Base-by-base conservation (phyloP, 495 filamentous ascomycete genomes). In the Arthonia radiata region DNA sequence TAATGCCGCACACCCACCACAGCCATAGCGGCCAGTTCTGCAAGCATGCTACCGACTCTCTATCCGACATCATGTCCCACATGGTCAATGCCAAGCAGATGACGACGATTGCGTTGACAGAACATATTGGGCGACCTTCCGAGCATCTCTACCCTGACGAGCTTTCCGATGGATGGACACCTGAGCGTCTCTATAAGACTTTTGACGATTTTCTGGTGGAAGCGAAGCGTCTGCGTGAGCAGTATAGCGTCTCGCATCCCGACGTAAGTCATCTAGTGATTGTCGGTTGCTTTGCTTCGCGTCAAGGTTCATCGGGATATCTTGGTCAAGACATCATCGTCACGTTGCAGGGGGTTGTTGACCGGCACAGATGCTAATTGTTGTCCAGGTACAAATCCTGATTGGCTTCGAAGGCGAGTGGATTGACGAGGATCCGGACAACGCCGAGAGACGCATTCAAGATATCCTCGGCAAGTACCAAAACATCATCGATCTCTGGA, bases 1-100 rank as follows among this genome's bases (percentile, higher is more conserved):
- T 17, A 2, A 97, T 97, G 86, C 81, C 86, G 6, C 90, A 86
- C 56, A 81, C 86, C n/a, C 86, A 93, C 52, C 89, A 97, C 51
- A 86, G 77, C 44, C 86, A 97, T 56, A 93, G 82, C 25, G 89
- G 86, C 27, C 76, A 94, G 49, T 94, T 94, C 61, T 97, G 89
- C 53, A 69, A 64, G 6, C 86, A 94, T 53, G 86, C 83, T 13
- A 61, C 69, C 42, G 62, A 83, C 48, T 59, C 64, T 10, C 63
- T 94, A 13, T 83, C 92, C 42, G 69, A 78, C 34, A n/a, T n/a
- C n/a, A 63, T 94, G 31, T 56, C 94, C 42, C 59, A 65, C 35
- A 59, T 64, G 12, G 86, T 86, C 36, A 81, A 94, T 46, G 42
- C 51, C 26, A 57, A 66, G 31, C 69, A 73, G 29, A 83, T 90